A percentile compares a stretch with the other conserved stretches of the same genome.
Evolutionary conservation across 1,139 yeast genomes (phyloP).

Genomic region (Blastobotrys elegans): DNA sequence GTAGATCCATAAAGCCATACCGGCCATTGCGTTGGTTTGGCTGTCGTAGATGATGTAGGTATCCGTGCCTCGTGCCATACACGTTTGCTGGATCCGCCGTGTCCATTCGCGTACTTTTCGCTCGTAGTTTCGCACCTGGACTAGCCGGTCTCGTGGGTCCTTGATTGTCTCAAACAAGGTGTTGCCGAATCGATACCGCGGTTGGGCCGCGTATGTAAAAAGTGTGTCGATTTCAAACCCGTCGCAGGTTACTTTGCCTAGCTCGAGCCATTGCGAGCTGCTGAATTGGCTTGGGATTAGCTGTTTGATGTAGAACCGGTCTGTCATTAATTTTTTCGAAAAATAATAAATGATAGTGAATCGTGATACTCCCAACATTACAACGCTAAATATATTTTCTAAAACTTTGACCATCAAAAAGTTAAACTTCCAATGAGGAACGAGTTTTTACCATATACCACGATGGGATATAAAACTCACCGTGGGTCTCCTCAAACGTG

Average conservation of each 20-base stretch:
- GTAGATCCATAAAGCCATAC: conserved; percentile 13
- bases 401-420: too few species aligned
- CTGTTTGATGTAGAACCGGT: background rate
- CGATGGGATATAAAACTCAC: background rate
- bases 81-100: background rate
- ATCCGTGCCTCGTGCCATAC: background rate
- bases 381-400: too few species aligned
- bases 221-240: conserved; percentile 9
- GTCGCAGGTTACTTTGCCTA: conserved; percentile 4
- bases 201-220: conserved; percentile 3
- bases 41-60: background rate
- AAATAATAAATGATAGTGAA: background rate
- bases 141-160: conserved; percentile 11
- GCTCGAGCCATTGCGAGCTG: conserved; percentile 1
- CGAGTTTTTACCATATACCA: conserved; percentile 1
- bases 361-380: too few species aligned
- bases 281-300: conserved; percentile 1
- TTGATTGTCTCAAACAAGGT: background rate
- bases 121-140: background rate
- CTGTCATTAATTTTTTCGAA: background rate
- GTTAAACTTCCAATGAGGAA: too few species aligned
- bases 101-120: conserved; percentile 7
- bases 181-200: conserved; percentile 6
- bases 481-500: conserved; percentile 1
- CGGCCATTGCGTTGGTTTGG: conserved; percentile 3